Conservation (phyloP, 176 grass and related monocot species). For the Tillandsia leiboldiana region DNA sequence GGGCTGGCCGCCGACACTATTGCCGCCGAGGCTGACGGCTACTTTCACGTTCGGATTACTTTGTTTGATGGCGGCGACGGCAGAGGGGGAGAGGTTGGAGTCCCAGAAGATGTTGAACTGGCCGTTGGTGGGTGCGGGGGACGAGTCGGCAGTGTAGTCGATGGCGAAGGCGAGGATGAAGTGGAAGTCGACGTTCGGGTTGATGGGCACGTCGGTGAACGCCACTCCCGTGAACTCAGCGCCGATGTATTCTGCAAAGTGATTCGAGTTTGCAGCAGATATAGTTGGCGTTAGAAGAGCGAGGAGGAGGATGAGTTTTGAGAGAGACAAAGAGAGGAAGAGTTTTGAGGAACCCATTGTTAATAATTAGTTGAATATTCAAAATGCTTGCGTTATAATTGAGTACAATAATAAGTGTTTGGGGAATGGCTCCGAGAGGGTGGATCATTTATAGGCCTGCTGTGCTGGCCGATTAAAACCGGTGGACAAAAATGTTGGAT, state of each 20-base stretch:
- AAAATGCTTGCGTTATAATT: no score
- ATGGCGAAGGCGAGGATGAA: conserved; percentile 66
- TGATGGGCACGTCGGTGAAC: conserved; percentile 70
- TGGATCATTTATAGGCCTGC: no score
- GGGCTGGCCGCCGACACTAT: conserved; percentile 14
- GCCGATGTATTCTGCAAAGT: conserved; percentile 81
- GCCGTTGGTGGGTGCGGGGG: conserved; percentile 51
- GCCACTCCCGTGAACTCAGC: conserved; percentile 47
- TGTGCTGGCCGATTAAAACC: no score
- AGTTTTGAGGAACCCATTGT: neutral
- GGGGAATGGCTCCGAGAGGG: no score
- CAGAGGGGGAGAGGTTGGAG: conserved; percentile 37
- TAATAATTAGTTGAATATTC: no score
- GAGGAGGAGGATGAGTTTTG: conserved; percentile 23
- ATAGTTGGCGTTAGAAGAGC: conserved; percentile 1
- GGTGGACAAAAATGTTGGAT: no score
- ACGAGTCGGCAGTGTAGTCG: conserved; percentile 46
- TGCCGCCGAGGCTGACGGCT: conserved; percentile 60
- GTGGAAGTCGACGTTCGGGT: conserved; percentile 37
- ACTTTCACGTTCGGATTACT: conserved; percentile 59
- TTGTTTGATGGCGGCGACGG: conserved; percentile 38
- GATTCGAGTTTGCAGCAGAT: conserved; percentile 40
- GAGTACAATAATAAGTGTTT: no score
- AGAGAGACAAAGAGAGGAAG: conserved; percentile 25
- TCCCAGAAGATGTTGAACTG: conserved; percentile 47